Conservation (phyloP, 1,284 basidiomycete genomes). For the Fereydounia khargensis region DNA sequence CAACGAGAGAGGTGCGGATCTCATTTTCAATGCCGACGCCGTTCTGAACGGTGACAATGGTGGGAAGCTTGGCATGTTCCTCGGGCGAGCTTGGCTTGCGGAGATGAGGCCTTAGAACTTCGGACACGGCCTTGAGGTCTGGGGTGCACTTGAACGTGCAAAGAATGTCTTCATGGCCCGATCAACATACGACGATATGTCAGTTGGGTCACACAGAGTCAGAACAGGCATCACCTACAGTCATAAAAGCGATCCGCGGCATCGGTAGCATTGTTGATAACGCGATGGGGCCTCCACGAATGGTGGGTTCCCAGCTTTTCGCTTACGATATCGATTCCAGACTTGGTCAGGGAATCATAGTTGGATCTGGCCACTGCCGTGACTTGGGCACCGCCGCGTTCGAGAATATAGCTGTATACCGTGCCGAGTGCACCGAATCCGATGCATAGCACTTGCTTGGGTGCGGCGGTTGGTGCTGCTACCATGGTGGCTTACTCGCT, state of each 20-base stretch:
- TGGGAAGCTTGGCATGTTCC: constrained; percentile 59
- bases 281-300: constrained; percentile 68
- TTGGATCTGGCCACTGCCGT: constrained; percentile 75
- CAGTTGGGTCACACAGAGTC: too few relatives aligned
- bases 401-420: constrained; percentile 66
- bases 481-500: neutral
- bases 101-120: constrained; percentile 66
- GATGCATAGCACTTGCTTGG: constrained; percentile 61
- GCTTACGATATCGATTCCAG: constrained; percentile 65
- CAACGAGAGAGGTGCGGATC: constrained; percentile 64
- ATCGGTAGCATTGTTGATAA: constrained; percentile 65
- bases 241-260: constrained; percentile 67
- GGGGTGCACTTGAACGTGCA: constrained; percentile 73
- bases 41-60: constrained; percentile 73
- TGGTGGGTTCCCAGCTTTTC: constrained; percentile 65
- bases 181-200: too few relatives aligned
- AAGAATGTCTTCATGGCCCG: constrained; percentile 58
- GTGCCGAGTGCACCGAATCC: constrained; percentile 63
- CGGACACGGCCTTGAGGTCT: constrained; percentile 66
- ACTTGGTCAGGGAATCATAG: constrained; percentile 63
- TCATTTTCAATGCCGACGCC: constrained; percentile 73
- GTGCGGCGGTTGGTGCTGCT: neutral
- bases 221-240: too few relatives aligned
- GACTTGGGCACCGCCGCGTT: constrained; percentile 67
- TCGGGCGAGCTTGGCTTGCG: constrained; percentile 35